Conservation (phyloP, 305 asterid species). For the Ilex paraguariensis region DNA sequence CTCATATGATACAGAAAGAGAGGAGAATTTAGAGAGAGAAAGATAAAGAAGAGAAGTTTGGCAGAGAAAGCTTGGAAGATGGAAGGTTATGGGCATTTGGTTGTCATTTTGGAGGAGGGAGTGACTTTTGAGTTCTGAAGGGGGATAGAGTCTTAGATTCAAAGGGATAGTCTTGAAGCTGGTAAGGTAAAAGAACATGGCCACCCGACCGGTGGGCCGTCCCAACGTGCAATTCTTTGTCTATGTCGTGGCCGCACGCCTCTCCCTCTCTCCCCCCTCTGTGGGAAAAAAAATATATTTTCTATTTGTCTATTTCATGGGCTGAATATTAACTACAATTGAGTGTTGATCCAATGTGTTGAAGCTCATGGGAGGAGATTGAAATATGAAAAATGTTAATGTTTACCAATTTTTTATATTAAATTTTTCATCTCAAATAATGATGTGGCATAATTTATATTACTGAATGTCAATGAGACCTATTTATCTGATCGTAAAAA, state of each 20-base stretch:
- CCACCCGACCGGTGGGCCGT: constrained; percentile 32
- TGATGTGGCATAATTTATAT: too few relatives aligned
- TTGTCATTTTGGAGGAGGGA: not conserved
- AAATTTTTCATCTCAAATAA: too few relatives aligned
- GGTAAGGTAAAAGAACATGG: constrained; percentile 5
- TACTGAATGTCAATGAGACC: too few relatives aligned
- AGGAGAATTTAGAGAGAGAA: not conserved
- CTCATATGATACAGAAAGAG: constrained; percentile 32
- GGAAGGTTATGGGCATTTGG: constrained; percentile 2
- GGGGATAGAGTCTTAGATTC: constrained; percentile 6
- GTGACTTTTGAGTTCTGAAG: not conserved
- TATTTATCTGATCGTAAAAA: too few relatives aligned
- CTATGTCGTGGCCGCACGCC: constrained; percentile 64
- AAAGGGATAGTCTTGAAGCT: constrained; percentile 9
- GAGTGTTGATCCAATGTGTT: too few relatives aligned
- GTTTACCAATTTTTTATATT: too few relatives aligned
- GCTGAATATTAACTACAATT: too few relatives aligned
- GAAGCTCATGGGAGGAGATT: too few relatives aligned
- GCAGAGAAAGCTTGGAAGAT: not conserved
- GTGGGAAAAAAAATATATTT: too few relatives aligned
- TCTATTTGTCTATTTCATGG: too few relatives aligned
- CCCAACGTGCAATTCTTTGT: constrained; percentile 46
- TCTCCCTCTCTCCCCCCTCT: not conserved
- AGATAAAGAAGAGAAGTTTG: not conserved
- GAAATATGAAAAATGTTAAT: too few relatives aligned